These are phyloP conservation scores for Neostapfia colusana DNA, from an alignment of 176 grass and related monocot species.

Conservation along the genomic window DNA sequence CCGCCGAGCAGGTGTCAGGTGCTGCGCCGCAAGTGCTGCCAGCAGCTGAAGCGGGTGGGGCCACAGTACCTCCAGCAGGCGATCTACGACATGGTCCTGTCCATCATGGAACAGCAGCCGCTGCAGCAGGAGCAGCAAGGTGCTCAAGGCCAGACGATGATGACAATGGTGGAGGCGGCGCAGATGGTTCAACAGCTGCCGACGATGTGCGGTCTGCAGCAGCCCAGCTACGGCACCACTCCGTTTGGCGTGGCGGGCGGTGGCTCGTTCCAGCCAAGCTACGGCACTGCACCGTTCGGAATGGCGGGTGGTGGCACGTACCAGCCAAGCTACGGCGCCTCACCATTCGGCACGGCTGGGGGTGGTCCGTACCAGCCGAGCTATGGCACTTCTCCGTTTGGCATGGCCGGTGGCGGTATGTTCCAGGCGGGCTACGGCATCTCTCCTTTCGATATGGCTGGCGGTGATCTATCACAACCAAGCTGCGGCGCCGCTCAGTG, in stretches of 20 bases:
- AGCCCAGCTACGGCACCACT: not conserved
- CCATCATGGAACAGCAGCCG: not conserved
- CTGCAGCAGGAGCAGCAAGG: not conserved
- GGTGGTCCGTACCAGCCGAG: not conserved
- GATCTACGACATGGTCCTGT: not conserved
- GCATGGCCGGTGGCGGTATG: not conserved
- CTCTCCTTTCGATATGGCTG: not conserved
- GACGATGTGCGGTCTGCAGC: not conserved
- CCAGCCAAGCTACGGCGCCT: not conserved
- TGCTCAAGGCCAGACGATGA: not conserved
- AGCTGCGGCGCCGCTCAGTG: not conserved
- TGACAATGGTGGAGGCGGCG: not conserved
- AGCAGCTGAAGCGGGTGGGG: not conserved
- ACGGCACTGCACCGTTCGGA: not conserved
- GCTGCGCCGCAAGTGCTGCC: not conserved
- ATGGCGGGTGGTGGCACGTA: not conserved
- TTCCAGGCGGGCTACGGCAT: not conserved
- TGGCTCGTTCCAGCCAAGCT: not conserved
- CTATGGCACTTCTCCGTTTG: not conserved
- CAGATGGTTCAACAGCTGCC: constrained; percentile 3
- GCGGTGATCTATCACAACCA: not conserved
- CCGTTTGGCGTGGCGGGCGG: not conserved
- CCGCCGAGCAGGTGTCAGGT: not conserved
- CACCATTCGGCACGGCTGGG: not conserved
- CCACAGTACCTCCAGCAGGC: not conserved